phyloP scores from a whole-genome alignment of 768 basidiomycete species.

The Amanita phalloides region DNA sequence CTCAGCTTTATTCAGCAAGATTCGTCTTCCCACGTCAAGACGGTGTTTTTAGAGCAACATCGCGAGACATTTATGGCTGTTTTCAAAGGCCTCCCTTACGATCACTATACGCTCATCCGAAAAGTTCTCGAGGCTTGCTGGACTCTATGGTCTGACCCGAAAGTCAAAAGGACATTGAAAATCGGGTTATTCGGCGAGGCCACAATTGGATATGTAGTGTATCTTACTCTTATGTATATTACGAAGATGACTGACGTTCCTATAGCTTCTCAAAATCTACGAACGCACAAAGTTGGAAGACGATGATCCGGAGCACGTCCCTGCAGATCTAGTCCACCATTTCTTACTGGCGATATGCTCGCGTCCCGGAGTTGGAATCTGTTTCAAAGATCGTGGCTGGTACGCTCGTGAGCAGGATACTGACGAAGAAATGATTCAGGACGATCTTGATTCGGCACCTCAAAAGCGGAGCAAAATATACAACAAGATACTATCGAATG shows the following conservation, averaged over 20 bases:
- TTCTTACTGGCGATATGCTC: constrained; percentile 82
- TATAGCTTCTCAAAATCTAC: constrained; percentile 66
- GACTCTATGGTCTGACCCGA: constrained; percentile 67
- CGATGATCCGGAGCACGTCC: constrained; percentile 34
- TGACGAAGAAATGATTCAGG: constrained; percentile 19
- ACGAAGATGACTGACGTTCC: neutral
- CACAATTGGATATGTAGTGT: constrained; percentile 46
- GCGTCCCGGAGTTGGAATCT: constrained; percentile 72
- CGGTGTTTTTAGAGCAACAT: constrained; percentile 60
- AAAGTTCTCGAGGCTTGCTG: constrained; percentile 64
- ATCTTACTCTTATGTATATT: neutral
- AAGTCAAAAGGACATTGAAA: constrained; percentile 62
- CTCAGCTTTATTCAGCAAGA: constrained; percentile 56
- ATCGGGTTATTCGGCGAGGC: constrained; percentile 61
- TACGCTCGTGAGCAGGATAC: constrained; percentile 60
- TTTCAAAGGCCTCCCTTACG: constrained; percentile 65
- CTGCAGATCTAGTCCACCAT: constrained; percentile 76
- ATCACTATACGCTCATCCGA: constrained; percentile 51
- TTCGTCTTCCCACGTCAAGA: constrained; percentile 41
- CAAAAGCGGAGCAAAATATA: constrained; percentile 38
- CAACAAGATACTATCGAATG: constrained; percentile 74
- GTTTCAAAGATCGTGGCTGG: constrained; percentile 87
- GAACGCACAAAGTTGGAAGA: constrained; percentile 43
- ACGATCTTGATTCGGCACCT: constrained; percentile 24
- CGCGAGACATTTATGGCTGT: constrained; percentile 51